Base-by-base conservation (phyloP, 1,284 basidiomycete genomes). In the Ustilago esculenta region DNA sequence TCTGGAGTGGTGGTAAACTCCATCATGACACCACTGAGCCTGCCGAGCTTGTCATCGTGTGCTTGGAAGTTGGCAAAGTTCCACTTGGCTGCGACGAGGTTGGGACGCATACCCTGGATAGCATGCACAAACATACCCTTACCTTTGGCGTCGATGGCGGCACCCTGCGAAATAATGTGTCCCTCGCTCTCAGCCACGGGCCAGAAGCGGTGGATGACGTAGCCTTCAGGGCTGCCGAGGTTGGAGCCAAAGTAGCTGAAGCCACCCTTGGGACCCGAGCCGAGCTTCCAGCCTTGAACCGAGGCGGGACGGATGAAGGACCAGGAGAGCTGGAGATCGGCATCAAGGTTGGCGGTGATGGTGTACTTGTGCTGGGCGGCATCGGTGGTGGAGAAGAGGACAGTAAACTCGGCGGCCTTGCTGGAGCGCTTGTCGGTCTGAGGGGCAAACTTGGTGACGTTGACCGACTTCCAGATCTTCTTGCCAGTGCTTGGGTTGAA, bases 51-150 rank as follows among this genome's bases (percentile, higher is more conserved):
- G 11, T 69, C 64, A 17, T 69, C 57, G 5, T 69, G 34, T 25
- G 82, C 83, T 27, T 86, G 85, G 86, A 99, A 99, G 84, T 92
- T 87, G 48, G 86, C 90, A 85, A 98, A 99, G 86, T 98, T 98
- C 96, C 96, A 99, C 20, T 89, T 85, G 15, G 92, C 85, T 4
- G 96, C 96, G 66, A 97, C 88, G 53, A 94, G 87, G 83, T 99
- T 93, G 50, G 94, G 93, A 10, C 94, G 88, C 93, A 99, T 97
- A 77, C 94, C 95, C 83, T 98, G 96, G 82, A 98, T 95, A 24
- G 96, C 95, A 83, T 96, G 92, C 20, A 96, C 87, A 81, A 97
- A 90, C 89, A 94, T 92, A 33, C 92, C 94, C n/a, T 88, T 85
- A 36, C 92, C 94, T 32, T 87, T 85, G 36, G 89, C 85, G 34